A percentile compares a stretch with the other conserved stretches of the same genome.
These are phyloP conservation scores for Linum lewisii DNA, from an alignment of 345 rosid species.

Conservation along the genomic window DNA sequence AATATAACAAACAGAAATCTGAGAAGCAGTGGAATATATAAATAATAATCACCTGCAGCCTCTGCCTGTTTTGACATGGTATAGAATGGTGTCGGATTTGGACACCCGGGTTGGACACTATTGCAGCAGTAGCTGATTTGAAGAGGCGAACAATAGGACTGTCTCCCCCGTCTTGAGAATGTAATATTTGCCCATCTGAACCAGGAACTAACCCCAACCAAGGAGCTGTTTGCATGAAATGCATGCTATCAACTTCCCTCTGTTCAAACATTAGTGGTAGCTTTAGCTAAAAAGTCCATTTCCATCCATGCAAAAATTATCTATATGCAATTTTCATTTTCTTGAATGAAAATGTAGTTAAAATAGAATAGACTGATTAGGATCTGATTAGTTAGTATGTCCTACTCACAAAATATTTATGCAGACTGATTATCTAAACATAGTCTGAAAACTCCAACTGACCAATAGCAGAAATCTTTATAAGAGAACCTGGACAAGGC, in stretches of 20 bases:
- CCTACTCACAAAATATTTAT: constrained; percentile 1
- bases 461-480: no score
- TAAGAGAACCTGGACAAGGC: no score
- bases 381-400: neutral
- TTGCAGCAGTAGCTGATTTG: constrained; percentile 68
- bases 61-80: constrained; percentile 98
- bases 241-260: constrained; percentile 80
- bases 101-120: constrained; percentile 71
- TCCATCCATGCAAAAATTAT: constrained; percentile 8
- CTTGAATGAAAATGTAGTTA: neutral
- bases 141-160: constrained; percentile 86
- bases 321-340: neutral
- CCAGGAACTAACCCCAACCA: constrained; percentile 88
- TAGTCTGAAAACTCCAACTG: neutral
- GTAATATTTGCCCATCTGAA: constrained; percentile 75
- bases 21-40: constrained; percentile 1
- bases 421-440: neutral
- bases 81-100: constrained; percentile 71
- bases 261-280: constrained; percentile 15
- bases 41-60: constrained; percentile 68
- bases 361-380: neutral
- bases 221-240: constrained; percentile 93
- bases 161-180: constrained; percentile 73
- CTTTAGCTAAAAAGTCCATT: constrained; percentile 8
- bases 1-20: neutral